Base-by-base conservation (phyloP, 495 filamentous ascomycete species). In the Podospora bellae-mahoneyi region DNA sequence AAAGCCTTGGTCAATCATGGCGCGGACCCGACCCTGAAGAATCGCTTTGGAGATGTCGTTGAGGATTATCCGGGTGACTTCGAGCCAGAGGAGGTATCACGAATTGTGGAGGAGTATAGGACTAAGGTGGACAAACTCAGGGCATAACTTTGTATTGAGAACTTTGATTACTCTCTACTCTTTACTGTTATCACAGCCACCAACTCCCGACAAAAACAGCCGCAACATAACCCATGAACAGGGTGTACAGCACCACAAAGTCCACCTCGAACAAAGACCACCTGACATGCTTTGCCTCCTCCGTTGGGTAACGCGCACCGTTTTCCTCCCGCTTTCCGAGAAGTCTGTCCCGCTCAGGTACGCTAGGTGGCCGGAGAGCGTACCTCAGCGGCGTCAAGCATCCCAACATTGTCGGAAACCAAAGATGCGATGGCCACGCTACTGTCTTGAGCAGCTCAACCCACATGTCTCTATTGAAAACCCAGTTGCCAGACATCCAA, bases 391-490 rank as follows among this genome's bases (percentile, higher is more conserved):
- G 82, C 0, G 75, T 79, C 15, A 56, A 54, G 62, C 64, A 71
- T 3, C 69, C 67, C 65, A 77, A 79, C 39, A 84, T 66, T 4
- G 75, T 78, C 13, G 76, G 73, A 34, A 81, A 62, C 74, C 79
- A 83, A 0, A 77, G 72, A 27, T 79, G 63, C 0, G 81, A 81
- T 1, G 82, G 81, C 82, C 81, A 83, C 9, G 30, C 27, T 16
- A 66, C 58, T 26, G 65, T 48, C 15, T 54, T n/a, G 32, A 66
- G 57, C 13, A 66, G 32, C 23, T 61, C 18, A n/a, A 66, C 16
- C 34, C 26, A 66, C 19, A 60, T 44, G 2, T 58, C 55, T 10
- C 20, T 58, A 5, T 9, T n/a, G 34, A 7, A 16, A 26, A n/a
- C n/a, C 9, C 39, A 23, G 15, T n/a, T 6, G 58, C 19, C 39